phyloP scores from a whole-genome alignment of 257 asterid species.

The Fraxinus excelsior region DNA sequence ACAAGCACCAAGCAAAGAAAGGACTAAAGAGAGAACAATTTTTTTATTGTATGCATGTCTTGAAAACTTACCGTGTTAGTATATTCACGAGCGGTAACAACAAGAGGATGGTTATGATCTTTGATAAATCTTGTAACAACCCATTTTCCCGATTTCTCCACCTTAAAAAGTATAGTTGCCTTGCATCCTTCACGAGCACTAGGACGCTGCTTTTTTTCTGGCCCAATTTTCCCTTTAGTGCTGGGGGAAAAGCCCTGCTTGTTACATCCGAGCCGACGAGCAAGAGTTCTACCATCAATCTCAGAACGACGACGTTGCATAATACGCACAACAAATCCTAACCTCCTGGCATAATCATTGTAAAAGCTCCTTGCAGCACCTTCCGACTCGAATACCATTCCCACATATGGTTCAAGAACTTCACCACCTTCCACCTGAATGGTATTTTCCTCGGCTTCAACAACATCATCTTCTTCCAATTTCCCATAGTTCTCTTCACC shows the following conservation, averaged over 20 bases:
- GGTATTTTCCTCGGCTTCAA: conserved; percentile 27
- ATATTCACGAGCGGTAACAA: conserved; percentile 31
- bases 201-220: conserved; percentile 45
- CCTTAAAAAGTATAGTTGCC: conserved; percentile 54
- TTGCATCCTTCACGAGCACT: conserved; percentile 71
- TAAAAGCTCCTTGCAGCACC: conserved; percentile 58
- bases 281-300: conserved; percentile 57
- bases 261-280: conserved; percentile 69
- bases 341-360: conserved; percentile 48
- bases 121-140: conserved; percentile 55
- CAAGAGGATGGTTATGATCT: conserved; percentile 65
- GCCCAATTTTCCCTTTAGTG: conserved; percentile 37
- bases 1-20: neutral
- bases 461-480: conserved; percentile 36
- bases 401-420: conserved; percentile 50
- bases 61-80: conserved; percentile 39
- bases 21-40: neutral
- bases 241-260: conserved; percentile 56
- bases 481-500: conserved; percentile 39
- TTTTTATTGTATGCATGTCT: neutral
- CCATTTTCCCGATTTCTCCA: conserved; percentile 68
- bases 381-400: conserved; percentile 66
- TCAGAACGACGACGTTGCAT: conserved; percentile 70
- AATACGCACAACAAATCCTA: conserved; percentile 58
- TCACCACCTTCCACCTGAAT: conserved; percentile 29